Evolutionary conservation across 257 asterid species (phyloP), one percentile per base, ranked within the genome.

Genomic region (Verbascum thapsus): DNA sequence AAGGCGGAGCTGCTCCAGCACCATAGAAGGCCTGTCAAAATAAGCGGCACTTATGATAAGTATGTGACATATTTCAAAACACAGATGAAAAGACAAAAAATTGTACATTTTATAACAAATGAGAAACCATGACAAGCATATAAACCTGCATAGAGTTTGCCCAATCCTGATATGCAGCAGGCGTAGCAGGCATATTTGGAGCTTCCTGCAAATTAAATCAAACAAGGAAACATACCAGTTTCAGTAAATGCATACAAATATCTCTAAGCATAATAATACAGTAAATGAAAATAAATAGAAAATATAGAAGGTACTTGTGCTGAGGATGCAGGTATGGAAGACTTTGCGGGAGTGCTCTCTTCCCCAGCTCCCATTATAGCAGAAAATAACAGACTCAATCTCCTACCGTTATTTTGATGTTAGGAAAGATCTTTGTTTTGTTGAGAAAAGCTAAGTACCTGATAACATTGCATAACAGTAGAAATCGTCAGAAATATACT

Each of bases 161-260:
- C 96, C 96, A 88, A 75, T 86, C 95, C 71, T 94, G 83, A 76
- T 88, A 88, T 30, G 85, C 67, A 52, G 85, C 67, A 52, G 87
- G 88, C 35, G 78, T 65, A 35, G 71, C 52, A 60, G 90, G 86
- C 16, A 75, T 64, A 53, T 58, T 63, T 51, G 84, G 72, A 26
- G 78, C 76, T 76, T 88, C 96, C 96, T 88, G 87, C 22, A 70
- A 76, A 56, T 50, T 49, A 47, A 77, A 53, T 23, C 7, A 26
- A 62, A 69, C 7, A 53, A 51, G 40, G 63, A 61, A 52, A 60
- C 17, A 16, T 34, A 51, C 23, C 50, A 13, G 30, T 49, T 11
- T 3, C 18, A 49, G 54, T 51, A 3, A 50, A 38, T 58, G 26
- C 7, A 23, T 43, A 32, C 34, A 11, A 42, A 49, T 11, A 42